phyloP scores from a whole-genome alignment of 306 rosid species.

The Astragalus glycyphyllos region DNA sequence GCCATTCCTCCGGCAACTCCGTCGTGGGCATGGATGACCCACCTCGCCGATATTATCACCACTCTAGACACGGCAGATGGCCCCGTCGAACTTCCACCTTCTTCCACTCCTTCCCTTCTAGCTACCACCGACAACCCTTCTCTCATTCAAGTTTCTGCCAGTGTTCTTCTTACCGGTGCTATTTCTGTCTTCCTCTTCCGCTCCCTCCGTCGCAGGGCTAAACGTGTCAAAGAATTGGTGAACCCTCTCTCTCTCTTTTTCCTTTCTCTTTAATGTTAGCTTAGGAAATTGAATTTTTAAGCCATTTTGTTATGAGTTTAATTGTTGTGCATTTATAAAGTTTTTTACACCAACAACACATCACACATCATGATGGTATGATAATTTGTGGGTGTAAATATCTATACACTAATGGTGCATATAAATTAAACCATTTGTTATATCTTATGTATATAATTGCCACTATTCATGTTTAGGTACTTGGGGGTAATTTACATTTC shows the following conservation, averaged over 20 bases:
- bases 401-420: no score
- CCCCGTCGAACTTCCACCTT: conserved; percentile 65
- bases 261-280: no score
- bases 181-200: conserved; percentile 85
- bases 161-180: conserved; percentile 89
- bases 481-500: conserved; percentile 4
- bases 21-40: conserved; percentile 55
- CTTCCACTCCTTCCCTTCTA: conserved; percentile 67
- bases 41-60: conserved; percentile 49
- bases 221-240: conserved; percentile 83
- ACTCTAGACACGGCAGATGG: conserved; percentile 54
- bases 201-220: conserved; percentile 86
- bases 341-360: no score
- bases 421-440: no score
- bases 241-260: background rate
- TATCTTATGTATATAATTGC: background rate
- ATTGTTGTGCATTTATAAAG: no score
- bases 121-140: conserved; percentile 81
- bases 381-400: no score
- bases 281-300: no score
- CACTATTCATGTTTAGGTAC: background rate
- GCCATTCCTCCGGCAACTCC: conserved; percentile 46
- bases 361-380: no score
- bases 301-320: no score
- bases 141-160: conserved; percentile 78